Conservation (phyloP, 1,284 basidiomycete genomes). For the Veloboletus limbatus region DNA sequence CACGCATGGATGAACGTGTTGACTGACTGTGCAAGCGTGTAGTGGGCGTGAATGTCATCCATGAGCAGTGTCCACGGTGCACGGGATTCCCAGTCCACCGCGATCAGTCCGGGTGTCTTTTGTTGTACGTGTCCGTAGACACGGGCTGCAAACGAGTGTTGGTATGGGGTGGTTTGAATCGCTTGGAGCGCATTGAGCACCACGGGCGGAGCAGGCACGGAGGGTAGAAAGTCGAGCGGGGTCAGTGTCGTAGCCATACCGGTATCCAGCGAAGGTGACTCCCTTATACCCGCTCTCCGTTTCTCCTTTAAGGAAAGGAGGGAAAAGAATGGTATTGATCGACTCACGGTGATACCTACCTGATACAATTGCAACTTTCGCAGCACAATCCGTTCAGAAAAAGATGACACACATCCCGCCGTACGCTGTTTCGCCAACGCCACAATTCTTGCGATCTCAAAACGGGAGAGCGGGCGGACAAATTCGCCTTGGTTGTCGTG, state of each 20-base stretch:
- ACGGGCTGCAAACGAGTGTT: conserved; percentile 60
- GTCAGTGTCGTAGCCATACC: conserved; percentile 9
- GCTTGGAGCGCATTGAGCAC: conserved; percentile 52
- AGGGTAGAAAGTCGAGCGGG: conserved; percentile 21
- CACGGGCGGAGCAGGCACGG: conserved; percentile 36
- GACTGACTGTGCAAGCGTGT: conserved; percentile 52
- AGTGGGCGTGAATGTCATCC: conserved; percentile 64
- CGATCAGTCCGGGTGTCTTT: conserved; percentile 38
- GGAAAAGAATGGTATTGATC: background rate
- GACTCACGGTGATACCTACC: conserved; percentile 30
- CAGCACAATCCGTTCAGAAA: conserved; percentile 37
- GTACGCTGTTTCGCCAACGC: conserved; percentile 9
- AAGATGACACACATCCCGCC: conserved; percentile 14
- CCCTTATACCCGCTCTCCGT: conserved; percentile 27
- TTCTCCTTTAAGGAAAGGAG: conserved; percentile 35
- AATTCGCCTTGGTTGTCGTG: conserved; percentile 10
- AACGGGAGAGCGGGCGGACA: conserved; percentile 30
- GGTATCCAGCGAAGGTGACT: background rate
- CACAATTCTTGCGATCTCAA: conserved; percentile 25
- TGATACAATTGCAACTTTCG: conserved; percentile 48
- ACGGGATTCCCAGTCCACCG: conserved; percentile 67
- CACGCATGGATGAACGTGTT: background rate
- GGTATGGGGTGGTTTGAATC: conserved; percentile 61
- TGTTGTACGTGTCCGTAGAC: conserved; percentile 41
- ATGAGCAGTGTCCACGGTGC: conserved; percentile 73